phyloP scores from a whole-genome alignment of 2,329 filamentous ascomycete species.

The Aspergillus bombycis region DNA sequence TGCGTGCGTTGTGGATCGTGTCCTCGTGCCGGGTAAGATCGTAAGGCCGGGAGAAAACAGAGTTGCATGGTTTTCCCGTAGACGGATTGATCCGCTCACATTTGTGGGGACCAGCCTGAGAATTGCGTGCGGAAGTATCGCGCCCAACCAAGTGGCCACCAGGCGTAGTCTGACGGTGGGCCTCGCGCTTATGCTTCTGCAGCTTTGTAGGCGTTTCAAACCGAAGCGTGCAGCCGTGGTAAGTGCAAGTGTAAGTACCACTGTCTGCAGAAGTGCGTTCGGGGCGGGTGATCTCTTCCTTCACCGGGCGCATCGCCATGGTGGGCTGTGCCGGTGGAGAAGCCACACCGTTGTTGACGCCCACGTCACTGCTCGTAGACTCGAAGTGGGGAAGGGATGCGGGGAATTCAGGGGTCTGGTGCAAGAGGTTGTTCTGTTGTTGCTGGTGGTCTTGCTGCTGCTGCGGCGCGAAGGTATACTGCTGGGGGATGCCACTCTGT shows the following conservation, averaged over 20 bases:
- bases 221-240: constrained; percentile 83
- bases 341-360: constrained; percentile 35
- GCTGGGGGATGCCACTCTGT: constrained; percentile 51
- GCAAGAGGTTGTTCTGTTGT: constrained; percentile 37
- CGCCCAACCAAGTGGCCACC: constrained; percentile 46
- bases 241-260: constrained; percentile 95
- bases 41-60: constrained; percentile 92
- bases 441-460: constrained; percentile 30
- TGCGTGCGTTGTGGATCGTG: constrained; percentile 92
- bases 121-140: constrained; percentile 65
- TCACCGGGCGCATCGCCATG: constrained; percentile 40
- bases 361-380: constrained; percentile 59
- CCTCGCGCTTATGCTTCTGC: constrained; percentile 94
- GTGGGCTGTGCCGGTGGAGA: constrained; percentile 35
- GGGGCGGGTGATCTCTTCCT: constrained; percentile 56
- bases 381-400: constrained; percentile 64
- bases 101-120: constrained; percentile 88
- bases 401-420: constrained; percentile 60
- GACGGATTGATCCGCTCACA: constrained; percentile 93
- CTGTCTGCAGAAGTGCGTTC: constrained; percentile 70
- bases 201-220: constrained; percentile 86
- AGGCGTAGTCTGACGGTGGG: constrained; percentile 75
- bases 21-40: constrained; percentile 96
- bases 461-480: constrained; percentile 50
- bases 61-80: constrained; percentile 92